Evolutionary conservation across 2,329 filamentous ascomycete genomes (phyloP).

Genomic region (Colletotrichum euphorbiae): DNA sequence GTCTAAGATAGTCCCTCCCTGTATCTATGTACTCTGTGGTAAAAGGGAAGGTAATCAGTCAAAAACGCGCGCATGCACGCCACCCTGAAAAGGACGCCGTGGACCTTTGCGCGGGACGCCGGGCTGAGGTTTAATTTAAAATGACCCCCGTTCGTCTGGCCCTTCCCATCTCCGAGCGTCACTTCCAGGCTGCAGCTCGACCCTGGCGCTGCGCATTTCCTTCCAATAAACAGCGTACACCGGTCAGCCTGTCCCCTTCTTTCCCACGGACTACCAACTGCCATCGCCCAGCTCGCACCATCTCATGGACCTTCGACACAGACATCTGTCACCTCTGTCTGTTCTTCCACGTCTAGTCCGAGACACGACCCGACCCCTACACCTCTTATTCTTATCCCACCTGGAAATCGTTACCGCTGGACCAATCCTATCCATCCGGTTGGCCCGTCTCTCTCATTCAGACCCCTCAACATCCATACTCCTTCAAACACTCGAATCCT

Average conservation of each 20-base stretch:
- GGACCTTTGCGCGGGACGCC: constrained; percentile 23
- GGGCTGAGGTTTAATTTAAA: constrained; percentile 36
- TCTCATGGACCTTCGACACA: not conserved
- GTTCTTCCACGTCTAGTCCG: constrained; percentile 8
- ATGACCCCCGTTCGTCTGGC: constrained; percentile 38
- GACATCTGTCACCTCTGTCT: constrained; percentile 18
- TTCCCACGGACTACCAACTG: constrained; percentile 10
- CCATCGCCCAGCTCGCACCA: not conserved
- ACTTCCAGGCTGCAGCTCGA: constrained; percentile 38
- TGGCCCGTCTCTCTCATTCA: not conserved
- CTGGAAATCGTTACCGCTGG: not conserved
- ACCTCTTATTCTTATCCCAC: not conserved
- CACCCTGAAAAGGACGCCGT: constrained; percentile 26
- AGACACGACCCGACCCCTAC: not conserved
- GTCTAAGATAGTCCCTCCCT: not conserved
- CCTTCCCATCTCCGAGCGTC: constrained; percentile 36
- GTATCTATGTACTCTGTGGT: too few species aligned
- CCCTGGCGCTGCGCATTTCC: constrained; percentile 21
- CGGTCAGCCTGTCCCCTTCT: not conserved
- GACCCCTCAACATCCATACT: constrained; percentile 4
- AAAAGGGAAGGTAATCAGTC: too few species aligned
- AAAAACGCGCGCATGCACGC: constrained; percentile 8
- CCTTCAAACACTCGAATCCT: not conserved
- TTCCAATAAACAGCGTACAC: constrained; percentile 15
- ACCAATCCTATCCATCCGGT: not conserved